phyloP scores from a whole-genome alignment of 305 asterid genomes.

The Solanum hybrid region DNA sequence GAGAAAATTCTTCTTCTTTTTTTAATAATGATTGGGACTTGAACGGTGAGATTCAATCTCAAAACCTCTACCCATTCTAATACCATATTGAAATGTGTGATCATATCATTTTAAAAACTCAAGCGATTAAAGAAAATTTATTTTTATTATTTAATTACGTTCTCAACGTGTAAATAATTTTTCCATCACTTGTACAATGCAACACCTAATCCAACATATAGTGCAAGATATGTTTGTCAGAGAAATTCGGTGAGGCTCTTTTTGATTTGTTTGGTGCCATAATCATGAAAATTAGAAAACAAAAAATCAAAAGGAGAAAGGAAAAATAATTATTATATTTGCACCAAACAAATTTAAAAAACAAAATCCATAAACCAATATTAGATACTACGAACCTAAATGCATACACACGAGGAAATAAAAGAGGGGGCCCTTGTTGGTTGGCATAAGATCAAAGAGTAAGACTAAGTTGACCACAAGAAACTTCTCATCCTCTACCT shows the following conservation, averaged over 20 bases:
- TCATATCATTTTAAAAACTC: background rate
- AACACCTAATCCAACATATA: background rate
- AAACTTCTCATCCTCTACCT: background rate
- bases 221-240: background rate
- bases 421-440: background rate
- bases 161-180: background rate
- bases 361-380: background rate
- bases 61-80: accelerated
- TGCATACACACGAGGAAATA: background rate
- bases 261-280: background rate
- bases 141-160: background rate
- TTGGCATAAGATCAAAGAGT: background rate
- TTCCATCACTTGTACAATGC: background rate
- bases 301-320: background rate
- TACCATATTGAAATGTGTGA: background rate
- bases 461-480: background rate
- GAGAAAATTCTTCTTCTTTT: background rate
- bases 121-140: accelerated
- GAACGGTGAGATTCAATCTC: background rate
- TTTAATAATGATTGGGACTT: too few relatives aligned
- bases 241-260: background rate
- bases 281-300: background rate
- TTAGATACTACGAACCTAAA: background rate
- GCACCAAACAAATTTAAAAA: background rate
- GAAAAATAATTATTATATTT: background rate